phyloP scores from a whole-genome alignment of 2,329 filamentous ascomycete genomes.

The Colletotrichum euphorbiae region DNA sequence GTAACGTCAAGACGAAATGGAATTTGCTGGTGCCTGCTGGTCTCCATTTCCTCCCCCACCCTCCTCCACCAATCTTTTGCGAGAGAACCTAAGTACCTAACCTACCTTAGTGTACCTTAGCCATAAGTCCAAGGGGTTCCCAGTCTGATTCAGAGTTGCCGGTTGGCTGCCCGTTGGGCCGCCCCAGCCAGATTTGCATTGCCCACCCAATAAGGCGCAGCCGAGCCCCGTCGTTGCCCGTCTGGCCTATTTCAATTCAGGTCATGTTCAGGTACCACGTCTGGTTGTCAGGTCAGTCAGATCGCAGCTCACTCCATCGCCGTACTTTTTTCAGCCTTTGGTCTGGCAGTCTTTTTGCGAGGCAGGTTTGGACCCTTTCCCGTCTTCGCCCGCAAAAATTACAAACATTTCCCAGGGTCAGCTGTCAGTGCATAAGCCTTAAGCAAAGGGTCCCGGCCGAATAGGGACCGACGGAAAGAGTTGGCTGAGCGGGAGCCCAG shows the following conservation, averaged over 20 bases:
- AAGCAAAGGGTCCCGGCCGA: background rate
- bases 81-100: background rate
- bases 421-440: background rate
- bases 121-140: slow-evolving; percentile 17
- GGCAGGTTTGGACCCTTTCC: slow-evolving; percentile 5
- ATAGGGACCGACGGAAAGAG: background rate
- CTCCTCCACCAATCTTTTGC: background rate
- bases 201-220: slow-evolving; percentile 37
- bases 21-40: slow-evolving; percentile 19
- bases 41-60: background rate
- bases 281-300: background rate
- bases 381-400: background rate
- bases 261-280: slow-evolving; percentile 17
- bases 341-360: background rate
- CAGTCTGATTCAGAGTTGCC: slow-evolving; percentile 17
- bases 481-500: background rate
- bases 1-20: background rate
- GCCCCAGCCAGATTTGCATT: slow-evolving; percentile 17
- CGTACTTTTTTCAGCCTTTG: background rate
- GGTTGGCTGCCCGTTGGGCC: slow-evolving; percentile 26
- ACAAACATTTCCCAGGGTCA: background rate
- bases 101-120: too few species aligned
- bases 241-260: slow-evolving; percentile 27
- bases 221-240: slow-evolving; percentile 24
- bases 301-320: background rate